Percentiles rank a stretch among this genome's conserved stretches.
These are phyloP conservation scores for Apiospora phragmitis DNA, from an alignment of 2,329 filamentous ascomycete species.

Conservation along the genomic window DNA sequence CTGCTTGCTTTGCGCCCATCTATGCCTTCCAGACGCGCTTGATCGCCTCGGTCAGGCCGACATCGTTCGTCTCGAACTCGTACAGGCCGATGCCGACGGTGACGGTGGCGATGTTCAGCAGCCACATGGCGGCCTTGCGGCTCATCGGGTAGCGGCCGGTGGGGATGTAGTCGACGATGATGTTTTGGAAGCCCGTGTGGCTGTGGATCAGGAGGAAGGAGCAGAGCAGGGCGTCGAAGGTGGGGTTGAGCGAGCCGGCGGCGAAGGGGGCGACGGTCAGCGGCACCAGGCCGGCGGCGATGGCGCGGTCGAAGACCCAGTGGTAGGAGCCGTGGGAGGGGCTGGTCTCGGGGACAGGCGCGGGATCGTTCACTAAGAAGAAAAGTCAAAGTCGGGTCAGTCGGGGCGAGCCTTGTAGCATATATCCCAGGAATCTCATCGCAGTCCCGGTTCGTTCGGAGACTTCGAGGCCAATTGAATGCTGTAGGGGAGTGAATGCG, in stretches of 20 bases:
- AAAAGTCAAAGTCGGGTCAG: conserved; percentile 20
- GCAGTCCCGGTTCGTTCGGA: neutral
- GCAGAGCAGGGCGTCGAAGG: conserved; percentile 83
- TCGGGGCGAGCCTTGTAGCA: neutral
- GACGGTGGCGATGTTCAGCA: conserved; percentile 75
- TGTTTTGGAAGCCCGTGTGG: conserved; percentile 90
- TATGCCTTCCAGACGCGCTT: conserved; percentile 88
- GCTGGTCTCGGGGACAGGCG: conserved; percentile 68
- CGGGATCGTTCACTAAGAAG: conserved; percentile 78
- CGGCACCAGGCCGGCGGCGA: conserved; percentile 81
- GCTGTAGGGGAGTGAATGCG: conserved; percentile 19
- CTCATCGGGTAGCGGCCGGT: conserved; percentile 65
- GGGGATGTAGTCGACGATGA: conserved; percentile 92
- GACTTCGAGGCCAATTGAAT: neutral
- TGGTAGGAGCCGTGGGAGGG: conserved; percentile 93
- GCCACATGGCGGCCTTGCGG: conserved; percentile 71
- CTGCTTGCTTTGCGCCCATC: conserved; percentile 34
- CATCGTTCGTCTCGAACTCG: conserved; percentile 98
- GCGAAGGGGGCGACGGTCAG: conserved; percentile 90
- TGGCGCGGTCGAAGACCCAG: conserved; percentile 91
- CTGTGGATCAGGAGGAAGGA: conserved; percentile 85
- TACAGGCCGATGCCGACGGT: conserved; percentile 87
- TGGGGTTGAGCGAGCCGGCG: conserved; percentile 85
- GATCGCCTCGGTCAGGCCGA: conserved; percentile 87
- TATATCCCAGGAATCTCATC: neutral